A percentile compares a stretch with the other conserved stretches of the same genome.
These are phyloP conservation scores for Mycena maculata DNA, from an alignment of 768 basidiomycete genomes.

Conservation along the genomic window DNA sequence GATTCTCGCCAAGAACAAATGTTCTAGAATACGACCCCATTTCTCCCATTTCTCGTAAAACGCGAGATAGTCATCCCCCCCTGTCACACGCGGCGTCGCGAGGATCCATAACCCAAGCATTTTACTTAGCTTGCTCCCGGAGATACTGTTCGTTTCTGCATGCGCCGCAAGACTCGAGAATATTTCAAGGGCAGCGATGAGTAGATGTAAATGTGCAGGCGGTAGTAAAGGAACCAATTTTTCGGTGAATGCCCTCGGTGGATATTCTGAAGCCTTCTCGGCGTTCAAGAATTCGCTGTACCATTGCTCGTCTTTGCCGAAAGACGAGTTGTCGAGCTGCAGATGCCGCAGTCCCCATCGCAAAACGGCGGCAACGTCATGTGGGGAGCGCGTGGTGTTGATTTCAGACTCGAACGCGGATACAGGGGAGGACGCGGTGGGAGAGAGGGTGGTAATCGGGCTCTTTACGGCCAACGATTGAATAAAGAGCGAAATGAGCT, in stretches of 20 bases:
- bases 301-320: slow-evolving; percentile 76
- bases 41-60: slow-evolving; percentile 85
- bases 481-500: slow-evolving; percentile 78
- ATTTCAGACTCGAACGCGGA: slow-evolving; percentile 75
- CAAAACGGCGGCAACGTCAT: slow-evolving; percentile 83
- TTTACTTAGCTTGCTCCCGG: slow-evolving; percentile 82
- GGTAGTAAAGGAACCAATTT: slow-evolving; percentile 72
- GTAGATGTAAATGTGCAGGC: slow-evolving; percentile 65
- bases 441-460: slow-evolving; percentile 62
- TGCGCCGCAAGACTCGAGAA: slow-evolving; percentile 79
- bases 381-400: slow-evolving; percentile 71
- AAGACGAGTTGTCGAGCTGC: slow-evolving; percentile 65
- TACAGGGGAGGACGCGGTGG: slow-evolving; percentile 57
- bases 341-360: slow-evolving; percentile 87
- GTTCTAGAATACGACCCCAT: slow-evolving; percentile 78
- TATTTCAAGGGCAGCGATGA: slow-evolving; percentile 67
- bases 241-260: slow-evolving; percentile 70
- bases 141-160: slow-evolving; percentile 76
- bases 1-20: slow-evolving; percentile 78
- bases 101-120: slow-evolving; percentile 82
- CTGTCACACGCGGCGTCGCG: slow-evolving; percentile 56
- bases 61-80: slow-evolving; percentile 66
- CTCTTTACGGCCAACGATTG: slow-evolving; percentile 66
- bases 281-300: slow-evolving; percentile 71
- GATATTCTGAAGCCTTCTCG: slow-evolving; percentile 71